Conservation (phyloP, 345 rosid species). For the Barbarea vulgaris region DNA sequence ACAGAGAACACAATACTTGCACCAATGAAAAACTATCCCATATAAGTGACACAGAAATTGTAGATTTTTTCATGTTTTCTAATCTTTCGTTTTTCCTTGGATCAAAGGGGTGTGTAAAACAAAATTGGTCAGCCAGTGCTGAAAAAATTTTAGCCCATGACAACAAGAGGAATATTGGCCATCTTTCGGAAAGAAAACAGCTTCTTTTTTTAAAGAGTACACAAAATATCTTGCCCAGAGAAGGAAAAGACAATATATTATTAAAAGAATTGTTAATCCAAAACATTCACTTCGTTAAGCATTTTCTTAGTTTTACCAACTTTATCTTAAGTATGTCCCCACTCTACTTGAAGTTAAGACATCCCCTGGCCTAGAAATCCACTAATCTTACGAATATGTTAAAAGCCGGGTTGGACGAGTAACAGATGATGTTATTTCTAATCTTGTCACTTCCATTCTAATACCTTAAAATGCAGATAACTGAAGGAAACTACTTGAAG, state of each 20-base stretch:
- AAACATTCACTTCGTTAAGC: not conserved
- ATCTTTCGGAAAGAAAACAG: not conserved
- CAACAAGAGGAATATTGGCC: slow-evolving; percentile 5
- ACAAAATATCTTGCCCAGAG: not conserved
- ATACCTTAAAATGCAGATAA: slow-evolving; percentile 20
- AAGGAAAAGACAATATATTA: not conserved
- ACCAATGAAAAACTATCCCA: slow-evolving; percentile 15
- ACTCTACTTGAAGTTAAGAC: not conserved
- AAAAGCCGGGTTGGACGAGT: not conserved
- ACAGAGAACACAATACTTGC: slow-evolving; percentile 23
- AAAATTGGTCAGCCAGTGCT: not conserved
- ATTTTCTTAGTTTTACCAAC: not conserved
- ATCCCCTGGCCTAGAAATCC: not conserved
- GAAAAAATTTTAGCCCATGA: not conserved
- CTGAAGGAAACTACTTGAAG: not conserved
- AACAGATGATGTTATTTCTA: slow-evolving; percentile 4
- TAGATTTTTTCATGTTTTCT: slow-evolving; percentile 1
- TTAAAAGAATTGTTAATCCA: not conserved
- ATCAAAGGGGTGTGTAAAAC: not conserved
- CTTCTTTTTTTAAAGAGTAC: not conserved
- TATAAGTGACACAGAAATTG: slow-evolving; percentile 13
- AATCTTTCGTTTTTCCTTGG: slow-evolving; percentile 7
- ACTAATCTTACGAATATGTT: not conserved
- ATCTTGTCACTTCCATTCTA: slow-evolving; percentile 3
- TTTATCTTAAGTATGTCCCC: not conserved